A percentile compares a stretch with the other conserved stretches of the same genome.
These are phyloP conservation scores for Trichoderma arundinaceum DNA, from an alignment of 2,329 filamentous ascomycete species.

Conservation along the genomic window DNA sequence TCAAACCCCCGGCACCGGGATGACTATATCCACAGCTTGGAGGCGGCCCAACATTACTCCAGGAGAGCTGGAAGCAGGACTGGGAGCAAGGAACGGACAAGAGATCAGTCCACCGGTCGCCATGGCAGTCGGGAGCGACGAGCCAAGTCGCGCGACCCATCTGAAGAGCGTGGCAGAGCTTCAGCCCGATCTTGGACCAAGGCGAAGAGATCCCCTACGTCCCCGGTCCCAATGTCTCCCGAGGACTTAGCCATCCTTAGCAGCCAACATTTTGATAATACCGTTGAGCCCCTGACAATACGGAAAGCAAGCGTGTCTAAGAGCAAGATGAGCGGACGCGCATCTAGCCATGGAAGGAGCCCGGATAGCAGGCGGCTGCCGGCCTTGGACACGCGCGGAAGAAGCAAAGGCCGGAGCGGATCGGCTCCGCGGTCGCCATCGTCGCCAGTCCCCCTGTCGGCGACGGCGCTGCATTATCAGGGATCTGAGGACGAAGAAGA, in stretches of 20 bases:
- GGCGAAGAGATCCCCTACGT: slow-evolving; percentile 87
- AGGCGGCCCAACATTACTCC: slow-evolving; percentile 72
- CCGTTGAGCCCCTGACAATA: slow-evolving; percentile 52
- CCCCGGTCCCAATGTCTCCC: slow-evolving; percentile 91
- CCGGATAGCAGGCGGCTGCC: slow-evolving; percentile 52
- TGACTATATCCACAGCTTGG: slow-evolving; percentile 85
- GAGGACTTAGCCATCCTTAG: slow-evolving; percentile 75
- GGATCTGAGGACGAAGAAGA: slow-evolving; percentile 70
- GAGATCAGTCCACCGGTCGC: slow-evolving; percentile 52
- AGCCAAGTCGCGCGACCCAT: slow-evolving; percentile 63
- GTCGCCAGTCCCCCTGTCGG: slow-evolving; percentile 78
- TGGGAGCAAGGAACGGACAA: slow-evolving; percentile 54
- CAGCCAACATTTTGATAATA: slow-evolving; percentile 45
- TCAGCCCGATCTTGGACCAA: slow-evolving; percentile 69
- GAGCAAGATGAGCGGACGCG: slow-evolving; percentile 50
- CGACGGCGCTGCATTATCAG: slow-evolving; percentile 45
- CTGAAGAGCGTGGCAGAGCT: slow-evolving; percentile 73
- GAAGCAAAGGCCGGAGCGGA: slow-evolving; percentile 65
- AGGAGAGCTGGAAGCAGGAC: slow-evolving; percentile 62
- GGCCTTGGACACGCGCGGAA: slow-evolving; percentile 61
- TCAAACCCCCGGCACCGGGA: slow-evolving; percentile 68
- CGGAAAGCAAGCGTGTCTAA: slow-evolving; percentile 49
- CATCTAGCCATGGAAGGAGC: slow-evolving; percentile 57
- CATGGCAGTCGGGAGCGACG: slow-evolving; percentile 57
- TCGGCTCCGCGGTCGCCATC: slow-evolving; percentile 74